Percentiles rank a stretch among this genome's conserved stretches.
Conservation (phyloP, 1,139 yeast species). For the Debaryomyces subglobosus region DNA sequence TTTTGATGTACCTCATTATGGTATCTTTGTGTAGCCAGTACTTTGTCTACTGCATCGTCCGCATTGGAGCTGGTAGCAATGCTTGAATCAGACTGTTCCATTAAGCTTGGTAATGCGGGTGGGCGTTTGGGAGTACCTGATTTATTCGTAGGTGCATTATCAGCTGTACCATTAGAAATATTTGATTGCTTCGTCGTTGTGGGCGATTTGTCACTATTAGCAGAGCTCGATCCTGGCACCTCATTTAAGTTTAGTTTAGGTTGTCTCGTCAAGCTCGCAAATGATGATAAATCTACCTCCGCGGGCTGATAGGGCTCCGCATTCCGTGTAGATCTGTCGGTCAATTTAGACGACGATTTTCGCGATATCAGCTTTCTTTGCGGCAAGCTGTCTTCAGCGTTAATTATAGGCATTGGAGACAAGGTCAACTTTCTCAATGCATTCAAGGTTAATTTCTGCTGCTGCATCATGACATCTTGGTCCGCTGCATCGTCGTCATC, state of each 20-base stretch:
- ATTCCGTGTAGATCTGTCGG: slow-evolving; percentile 12
- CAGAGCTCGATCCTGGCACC: background rate
- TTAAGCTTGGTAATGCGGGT: background rate
- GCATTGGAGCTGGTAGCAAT: background rate
- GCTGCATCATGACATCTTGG: slow-evolving; percentile 43
- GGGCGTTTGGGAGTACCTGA: slow-evolving; percentile 1
- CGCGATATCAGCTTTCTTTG: slow-evolving; percentile 14
- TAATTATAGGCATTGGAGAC: slow-evolving; percentile 44
- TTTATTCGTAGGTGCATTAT: background rate
- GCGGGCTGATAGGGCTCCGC: slow-evolving; percentile 55
- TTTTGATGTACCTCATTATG: slow-evolving; percentile 20
- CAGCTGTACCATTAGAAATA: background rate
- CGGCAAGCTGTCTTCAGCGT: slow-evolving; percentile 12
- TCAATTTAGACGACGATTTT: slow-evolving; percentile 16
- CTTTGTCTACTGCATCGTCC: background rate
- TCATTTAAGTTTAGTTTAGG: slow-evolving; percentile 26
- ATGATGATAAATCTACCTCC: slow-evolving; percentile 53
- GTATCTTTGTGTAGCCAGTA: slow-evolving; percentile 11
- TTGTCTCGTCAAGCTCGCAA: slow-evolving; percentile 52
- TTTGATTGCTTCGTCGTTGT: background rate
- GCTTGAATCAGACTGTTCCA: background rate
- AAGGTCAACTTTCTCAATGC: slow-evolving; percentile 50
- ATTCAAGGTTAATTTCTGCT: slow-evolving; percentile 46
- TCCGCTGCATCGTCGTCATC: slow-evolving; percentile 28
- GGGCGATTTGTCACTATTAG: background rate